Evolutionary conservation across 2,329 filamentous ascomycete species (phyloP), one percentile per base, ranked within the genome.

Genomic region (Huntiella abstrusa): DNA sequence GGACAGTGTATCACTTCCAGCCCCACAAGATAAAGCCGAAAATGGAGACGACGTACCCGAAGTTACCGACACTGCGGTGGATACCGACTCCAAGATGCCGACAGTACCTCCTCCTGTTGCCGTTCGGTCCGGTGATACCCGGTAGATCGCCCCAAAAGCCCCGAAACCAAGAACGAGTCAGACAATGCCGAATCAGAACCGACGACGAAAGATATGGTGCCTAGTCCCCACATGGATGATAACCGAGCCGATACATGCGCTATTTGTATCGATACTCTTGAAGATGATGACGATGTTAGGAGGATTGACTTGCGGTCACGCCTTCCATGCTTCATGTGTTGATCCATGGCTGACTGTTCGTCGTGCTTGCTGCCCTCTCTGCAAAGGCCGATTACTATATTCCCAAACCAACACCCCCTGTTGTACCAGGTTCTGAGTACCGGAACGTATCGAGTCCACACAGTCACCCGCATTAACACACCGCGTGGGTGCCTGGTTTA

Each of bases 311-410:
- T 98, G 91, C 57, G 91, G 91, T n/a, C 91, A 98, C 61, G 87
- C 88, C 46, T 98, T 96, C 73, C 91, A 98, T 60, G 87, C 86
- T 43, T 83, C 81, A 35, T 98, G 91, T 58, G 75, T 98, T 42
- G 91, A 98, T 55, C 91, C 91, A 8, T 98, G 91, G 91, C 66
- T 98, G 52, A 98, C 91, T 7, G 87, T 83, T 57, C 77, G 91
- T 52, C 80, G 88, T 53, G 91, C 91, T 19, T 96, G 88, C 66
- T 98, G 91, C 60, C 91, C 91, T 4, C 77, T 98, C 5, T 98
- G 91, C 69, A 98, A 98, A 65, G 84, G 84, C 88, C 36, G 91
- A 98, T 58, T 98, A 96, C 61, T 96, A 93, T 60, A 80, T 85
- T 2, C 88, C 91, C 0, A 96, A 96, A 63, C 69, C 82, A 3